A percentile compares a stretch with the other conserved stretches of the same genome.
phyloP scores from a whole-genome alignment of 2,329 filamentous ascomycete species.

The Penicillium sclerotigenum region DNA sequence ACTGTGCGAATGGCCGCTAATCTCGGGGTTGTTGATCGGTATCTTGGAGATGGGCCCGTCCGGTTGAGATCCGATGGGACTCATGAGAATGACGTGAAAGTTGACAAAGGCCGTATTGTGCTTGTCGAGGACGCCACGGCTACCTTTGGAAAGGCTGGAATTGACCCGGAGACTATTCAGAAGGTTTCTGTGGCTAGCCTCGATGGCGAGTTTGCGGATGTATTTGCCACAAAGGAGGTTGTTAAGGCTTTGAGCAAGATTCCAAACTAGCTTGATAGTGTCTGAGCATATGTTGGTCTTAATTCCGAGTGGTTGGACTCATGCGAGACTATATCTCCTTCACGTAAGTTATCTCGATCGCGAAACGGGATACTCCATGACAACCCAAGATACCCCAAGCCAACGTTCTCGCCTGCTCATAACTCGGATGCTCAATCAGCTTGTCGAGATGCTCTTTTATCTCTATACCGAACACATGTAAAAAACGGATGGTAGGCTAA shows the following conservation, averaged over 20 bases:
- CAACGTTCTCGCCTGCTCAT: not conserved
- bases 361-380: not conserved
- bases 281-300: not conserved
- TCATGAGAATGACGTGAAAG: constrained; percentile 17
- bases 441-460: not conserved
- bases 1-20: constrained; percentile 50
- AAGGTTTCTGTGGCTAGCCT: constrained; percentile 46
- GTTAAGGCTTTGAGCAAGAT: constrained; percentile 25
- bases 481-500: not conserved
- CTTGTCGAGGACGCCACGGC: constrained; percentile 49
- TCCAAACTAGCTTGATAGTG: not conserved
- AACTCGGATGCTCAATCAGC: not conserved
- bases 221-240: constrained; percentile 40
- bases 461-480: not conserved
- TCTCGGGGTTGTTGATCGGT: constrained; percentile 41
- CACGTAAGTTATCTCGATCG: not conserved
- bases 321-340: not conserved
- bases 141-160: constrained; percentile 43
- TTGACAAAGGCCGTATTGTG: constrained; percentile 37
- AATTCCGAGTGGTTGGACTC: not conserved
- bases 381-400: not conserved
- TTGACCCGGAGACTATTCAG: constrained; percentile 49
- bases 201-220: constrained; percentile 46
- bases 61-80: constrained; percentile 19
- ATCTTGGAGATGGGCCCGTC: constrained; percentile 14